Evolutionary conservation across 208 protist genomes (phyloP).

Genomic region (Tritrichomonas foetus): DNA sequence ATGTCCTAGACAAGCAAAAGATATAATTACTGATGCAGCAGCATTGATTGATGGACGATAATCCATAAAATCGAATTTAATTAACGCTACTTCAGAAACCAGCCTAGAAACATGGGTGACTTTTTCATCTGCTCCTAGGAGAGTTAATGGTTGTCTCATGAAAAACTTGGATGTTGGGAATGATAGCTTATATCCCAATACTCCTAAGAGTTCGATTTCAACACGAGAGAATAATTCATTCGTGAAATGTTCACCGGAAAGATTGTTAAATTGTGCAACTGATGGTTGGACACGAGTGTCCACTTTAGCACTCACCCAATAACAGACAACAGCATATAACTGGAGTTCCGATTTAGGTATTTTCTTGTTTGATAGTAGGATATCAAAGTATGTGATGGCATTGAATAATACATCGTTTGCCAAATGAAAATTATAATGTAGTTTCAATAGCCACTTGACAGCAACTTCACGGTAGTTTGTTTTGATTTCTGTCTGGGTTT

Average conservation of each 20-base stretch:
- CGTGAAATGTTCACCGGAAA: background rate
- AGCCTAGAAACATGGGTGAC: too few relatives aligned
- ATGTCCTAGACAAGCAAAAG: too few relatives aligned
- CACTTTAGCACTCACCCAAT: background rate
- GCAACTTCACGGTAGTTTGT: background rate
- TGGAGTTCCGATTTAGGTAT: background rate
- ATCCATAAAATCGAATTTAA: too few relatives aligned
- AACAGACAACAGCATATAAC: background rate
- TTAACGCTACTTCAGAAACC: too few relatives aligned
- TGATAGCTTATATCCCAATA: background rate
- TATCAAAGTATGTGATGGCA: background rate
- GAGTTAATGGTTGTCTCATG: background rate
- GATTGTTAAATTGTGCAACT: background rate
- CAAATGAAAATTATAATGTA: background rate
- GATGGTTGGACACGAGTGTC: background rate
- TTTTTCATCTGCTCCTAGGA: too few relatives aligned
- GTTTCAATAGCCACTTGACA: background rate
- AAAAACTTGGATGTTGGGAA: conserved; percentile 10
- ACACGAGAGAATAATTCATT: background rate
- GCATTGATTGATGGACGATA: too few relatives aligned
- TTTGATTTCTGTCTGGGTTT: background rate
- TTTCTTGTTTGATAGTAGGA: background rate
- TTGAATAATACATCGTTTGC: background rate
- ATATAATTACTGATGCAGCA: too few relatives aligned
- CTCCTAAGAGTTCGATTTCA: background rate